Base-by-base conservation (phyloP, 192 early-diverging fungal species). In the Entophlyctis luteolus region DNA sequence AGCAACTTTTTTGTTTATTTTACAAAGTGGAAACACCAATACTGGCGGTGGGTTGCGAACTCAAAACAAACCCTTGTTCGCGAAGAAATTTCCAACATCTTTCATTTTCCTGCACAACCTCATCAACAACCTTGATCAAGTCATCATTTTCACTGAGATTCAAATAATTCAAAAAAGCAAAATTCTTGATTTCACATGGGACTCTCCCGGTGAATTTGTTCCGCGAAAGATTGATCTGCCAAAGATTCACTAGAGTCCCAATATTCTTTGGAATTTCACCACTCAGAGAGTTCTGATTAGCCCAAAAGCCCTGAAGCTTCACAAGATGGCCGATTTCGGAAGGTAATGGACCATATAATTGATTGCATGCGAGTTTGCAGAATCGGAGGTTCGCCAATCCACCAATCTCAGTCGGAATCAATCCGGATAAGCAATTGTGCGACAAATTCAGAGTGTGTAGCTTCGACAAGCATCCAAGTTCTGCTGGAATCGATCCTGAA, bases 231-330 rank as follows among this genome's bases (percentile, higher is more conserved):
- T 62, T 62, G 34, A 52, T 27, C 35, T 62, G 33, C 39, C 39
- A 42, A 8, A 62, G 59, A 48, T 46, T 34, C 18, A 62, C 59
- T 5, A 62, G 59, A 23, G 20, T 14, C 18, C 59, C 59, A n/a
- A 62, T 62, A 23, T 62, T 25, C 14, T 3, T 18, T n/a, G 59
- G 59, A 28, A 62, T 62, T 36, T 18, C 39, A 16, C 59, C 59
- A 42, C 20, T 53, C 3, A 62, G 39, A 14, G 4, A 12, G 31
- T 62, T 46, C 12, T 46, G 34, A 35, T 31, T 62, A 12, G 29
- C 49, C 10, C 28, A 52, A 28, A 52, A 28, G 20, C 49, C 42
- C 20, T 12, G 14, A 45, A 16, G 42, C 14, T 45, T 12, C 42
- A 45, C 0, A 0, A 20, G 42, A 16, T 45, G 42, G 14, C 20